phyloP scores from a whole-genome alignment of 78 protist species.

The Dictyostelium discoideum region DNA sequence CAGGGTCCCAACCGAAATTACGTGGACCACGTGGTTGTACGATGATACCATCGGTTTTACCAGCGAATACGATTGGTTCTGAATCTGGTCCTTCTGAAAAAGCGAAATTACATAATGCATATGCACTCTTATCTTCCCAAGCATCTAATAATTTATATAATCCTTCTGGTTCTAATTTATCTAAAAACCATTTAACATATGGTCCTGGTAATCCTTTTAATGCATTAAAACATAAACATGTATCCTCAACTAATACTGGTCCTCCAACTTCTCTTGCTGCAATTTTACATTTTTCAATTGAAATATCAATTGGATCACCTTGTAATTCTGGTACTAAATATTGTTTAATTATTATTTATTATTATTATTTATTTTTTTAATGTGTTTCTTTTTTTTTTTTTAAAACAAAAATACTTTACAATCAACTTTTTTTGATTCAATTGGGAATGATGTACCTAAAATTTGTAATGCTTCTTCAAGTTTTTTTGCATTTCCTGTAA shows the following conservation, averaged over 20 bases:
- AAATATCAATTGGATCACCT: constrained; percentile 95
- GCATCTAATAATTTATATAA: constrained; percentile 93
- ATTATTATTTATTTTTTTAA: not conserved
- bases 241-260: constrained; percentile 97
- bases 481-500: constrained; percentile 97
- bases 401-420: constrained; percentile 43
- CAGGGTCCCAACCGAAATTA: constrained; percentile 96
- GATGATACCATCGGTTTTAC: constrained; percentile 88
- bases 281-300: constrained; percentile 86
- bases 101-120: constrained; percentile 96
- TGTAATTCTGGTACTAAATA: constrained; percentile 97
- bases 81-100: constrained; percentile 88
- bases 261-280: constrained; percentile 91
- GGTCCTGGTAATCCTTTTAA: constrained; percentile 97
- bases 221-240: constrained; percentile 98
- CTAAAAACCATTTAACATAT: constrained; percentile 96
- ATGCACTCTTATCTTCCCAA: constrained; percentile 92
- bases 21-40: constrained; percentile 93
- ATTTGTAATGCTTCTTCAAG: constrained; percentile 92
- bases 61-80: constrained; percentile 89
- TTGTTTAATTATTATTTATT: not conserved
- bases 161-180: constrained; percentile 94
- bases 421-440: constrained; percentile 82
- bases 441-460: constrained; percentile 52
- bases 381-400: not conserved